Conservation (phyloP, 2,329 filamentous ascomycete species). For the Fusarium brachygibbosum region DNA sequence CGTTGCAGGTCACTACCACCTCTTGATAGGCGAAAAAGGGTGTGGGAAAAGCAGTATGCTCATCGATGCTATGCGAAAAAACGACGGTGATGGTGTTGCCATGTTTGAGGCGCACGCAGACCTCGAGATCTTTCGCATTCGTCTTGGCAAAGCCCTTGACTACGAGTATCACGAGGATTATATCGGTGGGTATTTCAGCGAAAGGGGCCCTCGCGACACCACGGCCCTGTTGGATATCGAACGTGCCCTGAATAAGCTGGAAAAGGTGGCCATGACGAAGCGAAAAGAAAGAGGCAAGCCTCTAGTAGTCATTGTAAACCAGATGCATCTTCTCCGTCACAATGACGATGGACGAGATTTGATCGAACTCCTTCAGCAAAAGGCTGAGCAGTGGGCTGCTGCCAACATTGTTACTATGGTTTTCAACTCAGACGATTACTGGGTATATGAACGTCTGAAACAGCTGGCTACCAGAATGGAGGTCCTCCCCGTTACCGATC, state of each 20-base stretch:
- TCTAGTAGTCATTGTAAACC: conserved; percentile 93
- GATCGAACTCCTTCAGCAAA: conserved; percentile 93
- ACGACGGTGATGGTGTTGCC: conserved; percentile 87
- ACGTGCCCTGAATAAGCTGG: conserved; percentile 95
- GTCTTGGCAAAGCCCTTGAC: conserved; percentile 92
- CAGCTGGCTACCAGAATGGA: conserved; percentile 95
- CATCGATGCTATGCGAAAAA: conserved; percentile 92
- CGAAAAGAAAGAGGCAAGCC: conserved; percentile 74
- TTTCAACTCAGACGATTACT: conserved; percentile 98
- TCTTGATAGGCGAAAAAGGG: conserved; percentile 94
- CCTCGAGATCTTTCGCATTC: conserved; percentile 92
- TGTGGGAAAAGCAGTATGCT: conserved; percentile 98
- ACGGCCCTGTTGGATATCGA: conserved; percentile 96
- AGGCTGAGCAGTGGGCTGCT: conserved; percentile 96
- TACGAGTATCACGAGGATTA: conserved; percentile 99
- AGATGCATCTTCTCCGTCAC: conserved; percentile 89
- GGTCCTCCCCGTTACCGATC: conserved; percentile 85
- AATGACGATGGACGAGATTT: conserved; percentile 94
- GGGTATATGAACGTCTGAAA: conserved; percentile 96
- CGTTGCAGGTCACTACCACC: conserved; percentile 85
- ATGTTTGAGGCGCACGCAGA: conserved; percentile 98
- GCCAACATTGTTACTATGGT: conserved; percentile 90
- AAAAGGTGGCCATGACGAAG: conserved; percentile 88
- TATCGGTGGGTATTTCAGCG: conserved; percentile 95
- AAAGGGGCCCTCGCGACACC: conserved; percentile 90